Percentiles rank a stretch among this genome's conserved stretches.
phyloP scores from a whole-genome alignment of 352 stramenopile species.

The Globisporangium carolinianum region DNA sequence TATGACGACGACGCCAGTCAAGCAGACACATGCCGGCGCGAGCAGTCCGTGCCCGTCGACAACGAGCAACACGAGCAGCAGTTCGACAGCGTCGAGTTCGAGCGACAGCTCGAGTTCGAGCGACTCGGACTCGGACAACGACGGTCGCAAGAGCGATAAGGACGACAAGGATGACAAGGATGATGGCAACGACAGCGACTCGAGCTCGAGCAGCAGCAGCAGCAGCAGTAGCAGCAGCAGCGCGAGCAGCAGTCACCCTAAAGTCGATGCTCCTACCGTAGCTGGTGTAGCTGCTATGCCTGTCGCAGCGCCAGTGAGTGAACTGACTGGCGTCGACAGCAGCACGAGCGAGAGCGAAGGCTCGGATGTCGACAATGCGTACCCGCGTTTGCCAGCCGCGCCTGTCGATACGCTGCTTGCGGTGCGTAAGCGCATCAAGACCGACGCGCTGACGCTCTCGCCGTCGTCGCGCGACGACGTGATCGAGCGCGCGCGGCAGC shows the following conservation, averaged over 20 bases:
- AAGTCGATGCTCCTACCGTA: neutral
- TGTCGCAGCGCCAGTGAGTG: neutral
- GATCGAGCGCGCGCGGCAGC: constrained; percentile 24
- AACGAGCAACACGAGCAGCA: constrained; percentile 26
- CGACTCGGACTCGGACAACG: constrained; percentile 18
- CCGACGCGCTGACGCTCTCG: constrained; percentile 49
- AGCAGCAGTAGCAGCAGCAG: constrained; percentile 11
- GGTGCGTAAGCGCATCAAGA: constrained; percentile 40
- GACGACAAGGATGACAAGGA: constrained; percentile 9
- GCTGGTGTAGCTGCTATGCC: neutral
- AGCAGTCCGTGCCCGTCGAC: constrained; percentile 30
- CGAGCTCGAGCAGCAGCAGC: constrained; percentile 22
- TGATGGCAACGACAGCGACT: constrained; percentile 21
- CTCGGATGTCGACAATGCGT: constrained; percentile 54
- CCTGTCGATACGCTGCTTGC: constrained; percentile 56
- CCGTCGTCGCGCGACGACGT: constrained; percentile 28
- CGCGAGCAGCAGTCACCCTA: constrained; percentile 1
- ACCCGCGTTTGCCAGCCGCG: constrained; percentile 42
- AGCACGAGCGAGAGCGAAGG: constrained; percentile 49
- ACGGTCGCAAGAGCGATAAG: constrained; percentile 3
- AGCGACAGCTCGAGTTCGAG: constrained; percentile 16
- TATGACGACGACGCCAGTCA: too few relatives aligned
- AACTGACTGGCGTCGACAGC: constrained; percentile 17
- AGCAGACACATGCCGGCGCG: neutral
- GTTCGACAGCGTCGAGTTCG: constrained; percentile 11